Evolutionary conservation across 2,329 filamentous ascomycete genomes (phyloP), one percentile per base, ranked within the genome.

Genomic region (Rhexocercosporidium sp.): DNA sequence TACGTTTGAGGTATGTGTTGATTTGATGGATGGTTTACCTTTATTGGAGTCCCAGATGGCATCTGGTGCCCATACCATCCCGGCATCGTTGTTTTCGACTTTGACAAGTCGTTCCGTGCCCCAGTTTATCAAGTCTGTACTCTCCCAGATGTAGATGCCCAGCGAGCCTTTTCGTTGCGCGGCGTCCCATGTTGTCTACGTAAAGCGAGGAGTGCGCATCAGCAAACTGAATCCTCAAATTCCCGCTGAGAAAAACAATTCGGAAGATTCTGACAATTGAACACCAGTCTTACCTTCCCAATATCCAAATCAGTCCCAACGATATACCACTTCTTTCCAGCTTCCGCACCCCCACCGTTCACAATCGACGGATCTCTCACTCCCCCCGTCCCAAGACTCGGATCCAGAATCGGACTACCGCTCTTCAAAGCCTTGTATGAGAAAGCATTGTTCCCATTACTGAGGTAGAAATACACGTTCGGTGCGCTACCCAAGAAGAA

Each of bases 51-150:
- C 84, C 81, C 82, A 87, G 61, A 87, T 82, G 0, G 85, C 85
- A 60, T 84, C 82, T 0, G 85, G 86, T 0, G 85, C 85, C 85
- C 85, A 88, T 0, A 86, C 84, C 85, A 87, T 87, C 3, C 85
- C 85, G 0, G 84, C 85, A 3, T 80, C 82, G n/a, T 75, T 75
- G 65, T 85, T 81, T 70, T 87, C 85, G 12, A 87, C 84, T 0
- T 74, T 76, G 0, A 84, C 80, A 1, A 87, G 77, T 6, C 83
- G 77, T 72, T 86, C 84, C 14, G 77, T 76, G 12, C 71, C 78
- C 82, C 84, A 87, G 67, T 81, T 83, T 7, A 84, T 74, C 3
- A 87, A 75, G 62, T 87, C 83, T 0, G 79, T 82, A 69, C 79
- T 83, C 71, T 86, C 84, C 84, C 85, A 87, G 12, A 87, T 80